phyloP scores from a whole-genome alignment of 257 asterid species.

The Solanum gandarillasii region DNA sequence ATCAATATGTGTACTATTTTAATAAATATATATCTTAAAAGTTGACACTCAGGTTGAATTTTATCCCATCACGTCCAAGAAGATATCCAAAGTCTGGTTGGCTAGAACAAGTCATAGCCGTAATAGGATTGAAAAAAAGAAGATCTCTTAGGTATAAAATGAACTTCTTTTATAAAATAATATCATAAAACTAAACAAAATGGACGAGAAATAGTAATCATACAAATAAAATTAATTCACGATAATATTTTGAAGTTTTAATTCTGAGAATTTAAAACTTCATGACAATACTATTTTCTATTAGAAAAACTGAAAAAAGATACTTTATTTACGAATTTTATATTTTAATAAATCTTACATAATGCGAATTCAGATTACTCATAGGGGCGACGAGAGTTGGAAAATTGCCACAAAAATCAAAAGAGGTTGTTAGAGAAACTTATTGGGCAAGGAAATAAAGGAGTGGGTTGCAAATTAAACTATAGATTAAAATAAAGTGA shows the following conservation, averaged over 20 bases:
- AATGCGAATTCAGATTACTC: not conserved
- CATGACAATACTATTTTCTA: not conserved
- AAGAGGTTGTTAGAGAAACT: not conserved
- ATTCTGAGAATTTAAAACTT: rapidly evolving
- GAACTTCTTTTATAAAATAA: no score
- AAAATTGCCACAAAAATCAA: not conserved
- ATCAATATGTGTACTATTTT: no score
- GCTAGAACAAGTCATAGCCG: not conserved
- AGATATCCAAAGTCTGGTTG: not conserved
- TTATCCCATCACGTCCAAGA: not conserved
- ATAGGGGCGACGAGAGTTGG: rapidly evolving
- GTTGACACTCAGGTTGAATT: not conserved
- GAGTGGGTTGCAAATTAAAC: not conserved
- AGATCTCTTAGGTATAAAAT: no score
- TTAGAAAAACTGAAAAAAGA: not conserved
- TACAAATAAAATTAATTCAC: not conserved
- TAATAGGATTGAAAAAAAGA: not conserved
- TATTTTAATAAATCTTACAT: rapidly evolving
- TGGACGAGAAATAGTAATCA: no score
- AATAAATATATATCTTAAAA: no score
- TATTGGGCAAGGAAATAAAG: not conserved
- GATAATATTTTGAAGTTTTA: not conserved
- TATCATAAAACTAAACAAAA: not conserved
- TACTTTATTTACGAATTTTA: not conserved
- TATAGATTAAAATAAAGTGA: not conserved